Percentiles rank a stretch among this genome's conserved stretches.
phyloP scores from a whole-genome alignment of 2,329 filamentous ascomycete genomes.

The Fusarium sp. region DNA sequence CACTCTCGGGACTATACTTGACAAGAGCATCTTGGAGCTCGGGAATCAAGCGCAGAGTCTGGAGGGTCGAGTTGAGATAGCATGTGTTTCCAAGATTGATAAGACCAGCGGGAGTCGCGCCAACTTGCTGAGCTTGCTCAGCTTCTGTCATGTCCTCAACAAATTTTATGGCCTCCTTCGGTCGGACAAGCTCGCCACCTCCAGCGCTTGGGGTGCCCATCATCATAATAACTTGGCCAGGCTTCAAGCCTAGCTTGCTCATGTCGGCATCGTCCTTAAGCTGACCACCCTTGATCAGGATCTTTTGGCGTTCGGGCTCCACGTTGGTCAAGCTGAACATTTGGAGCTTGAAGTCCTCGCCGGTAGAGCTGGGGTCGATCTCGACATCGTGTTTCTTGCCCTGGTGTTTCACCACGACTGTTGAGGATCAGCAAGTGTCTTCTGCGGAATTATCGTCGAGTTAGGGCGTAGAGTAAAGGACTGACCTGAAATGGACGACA shows the following conservation, averaged over 20 bases:
- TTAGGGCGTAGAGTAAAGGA: conserved; percentile 32
- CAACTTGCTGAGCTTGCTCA: conserved; percentile 84
- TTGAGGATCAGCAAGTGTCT: conserved; percentile 31
- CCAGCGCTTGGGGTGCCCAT: conserved; percentile 87
- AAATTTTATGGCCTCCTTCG: conserved; percentile 87
- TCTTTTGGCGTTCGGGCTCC: conserved; percentile 95
- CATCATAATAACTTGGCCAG: conserved; percentile 92
- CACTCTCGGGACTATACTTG: conserved; percentile 61
- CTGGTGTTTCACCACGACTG: conserved; percentile 93
- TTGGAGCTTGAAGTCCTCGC: conserved; percentile 95
- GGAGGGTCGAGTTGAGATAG: conserved; percentile 98
- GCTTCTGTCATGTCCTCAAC: conserved; percentile 98
- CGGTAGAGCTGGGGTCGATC: conserved; percentile 83
- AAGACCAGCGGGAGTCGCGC: conserved; percentile 87
- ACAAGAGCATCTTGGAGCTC: conserved; percentile 86
- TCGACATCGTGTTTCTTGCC: conserved; percentile 97
- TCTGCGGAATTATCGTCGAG: neutral
- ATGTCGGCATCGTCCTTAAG: conserved; percentile 95
- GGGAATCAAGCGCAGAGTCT: conserved; percentile 87
- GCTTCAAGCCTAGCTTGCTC: conserved; percentile 84
- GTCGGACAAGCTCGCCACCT: conserved; percentile 72
- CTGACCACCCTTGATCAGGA: conserved; percentile 92
- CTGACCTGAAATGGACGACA: conserved; percentile 69
- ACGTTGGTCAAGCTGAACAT: conserved; percentile 95
- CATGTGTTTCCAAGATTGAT: conserved; percentile 97